Evolutionary conservation across 257 asterid species (phyloP), one percentile per base, ranked within the genome.

Genomic region (Rehmannia glutinosa): DNA sequence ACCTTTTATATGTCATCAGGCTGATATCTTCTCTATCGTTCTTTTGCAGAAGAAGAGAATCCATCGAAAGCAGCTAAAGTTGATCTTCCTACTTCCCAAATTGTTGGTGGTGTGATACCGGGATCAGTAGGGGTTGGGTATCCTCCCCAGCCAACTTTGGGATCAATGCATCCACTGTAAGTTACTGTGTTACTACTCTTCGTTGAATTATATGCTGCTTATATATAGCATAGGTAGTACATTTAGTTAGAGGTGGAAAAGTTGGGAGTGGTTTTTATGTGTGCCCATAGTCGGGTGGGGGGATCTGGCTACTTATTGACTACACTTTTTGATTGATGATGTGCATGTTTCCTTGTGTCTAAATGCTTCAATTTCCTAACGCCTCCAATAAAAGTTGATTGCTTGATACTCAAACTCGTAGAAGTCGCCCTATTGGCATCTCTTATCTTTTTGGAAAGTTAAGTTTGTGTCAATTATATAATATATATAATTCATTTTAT

Each of bases 61-160:
- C 81, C 90, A 46, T 71, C 91, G 9, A 92, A 92, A 82, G 64
- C 85, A 62, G 79, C 95, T 68, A 92, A 87, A 82, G 80, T 87
- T 68, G 97, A 86, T 52, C 63, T 67, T 55, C 78, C 83, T 6
- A 27, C 93, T 17, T 70, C 96, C 59, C 96, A 82, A 68, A 53
- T 83, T 23, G 77, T 64, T 66, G 87, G 88, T 55, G 81, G 87
- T 64, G 78, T 68, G 24, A 62, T 81, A 28, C 88, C 87, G 0
- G 86, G 89, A 35, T 50, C 85, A 36, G 55, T 78, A 21, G 81
- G 84, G 68, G 68, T 72, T 61, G 86, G 89, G 19, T 87, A 68
- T 79, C 95, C 94, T 69, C 84, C 88, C 35, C 96, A 68, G 62
- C 74, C 86, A 49, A 46, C 69, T 61, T 54, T 75, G 23, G 89